A percentile compares a stretch with the other conserved stretches of the same genome.
Evolutionary conservation across 2,329 filamentous ascomycete genomes (phyloP).

Genomic region (Pseudocercospora ulei): DNA sequence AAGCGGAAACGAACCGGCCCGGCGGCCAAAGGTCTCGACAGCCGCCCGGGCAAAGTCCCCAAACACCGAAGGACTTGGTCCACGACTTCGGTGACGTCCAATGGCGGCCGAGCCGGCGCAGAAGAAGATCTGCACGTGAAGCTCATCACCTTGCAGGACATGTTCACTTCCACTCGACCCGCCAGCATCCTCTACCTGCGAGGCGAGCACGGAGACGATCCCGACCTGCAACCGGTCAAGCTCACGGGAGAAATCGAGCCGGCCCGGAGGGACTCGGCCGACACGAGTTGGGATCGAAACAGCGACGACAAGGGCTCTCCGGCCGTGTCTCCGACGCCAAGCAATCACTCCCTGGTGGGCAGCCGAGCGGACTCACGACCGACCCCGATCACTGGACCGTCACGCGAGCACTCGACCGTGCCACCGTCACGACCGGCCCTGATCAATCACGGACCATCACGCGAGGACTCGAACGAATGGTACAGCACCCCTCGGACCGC

Average conservation of each 20-base stretch:
- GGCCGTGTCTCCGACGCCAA: conserved; percentile 45
- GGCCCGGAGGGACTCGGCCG: conserved; percentile 42
- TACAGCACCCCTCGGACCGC: conserved; percentile 47
- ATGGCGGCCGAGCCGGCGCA: conserved; percentile 38
- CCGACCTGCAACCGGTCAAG: conserved; percentile 65
- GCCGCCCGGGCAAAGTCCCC: conserved; percentile 63
- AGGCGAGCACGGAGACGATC: conserved; percentile 68
- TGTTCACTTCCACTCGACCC: conserved; percentile 76
- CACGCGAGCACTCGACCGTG: conserved; percentile 43
- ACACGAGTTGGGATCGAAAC: conserved; percentile 43
- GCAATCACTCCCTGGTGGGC: conserved; percentile 38
- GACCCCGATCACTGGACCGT: conserved; percentile 38
- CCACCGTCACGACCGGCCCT: no score
- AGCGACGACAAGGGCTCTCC: conserved; percentile 49
- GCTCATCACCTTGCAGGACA: conserved; percentile 67
- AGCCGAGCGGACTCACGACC: conserved; percentile 38
- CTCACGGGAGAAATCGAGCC: conserved; percentile 58
- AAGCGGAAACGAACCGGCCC: conserved; percentile 53
- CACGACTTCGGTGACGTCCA: conserved; percentile 60
- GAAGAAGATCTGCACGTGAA: conserved; percentile 70
- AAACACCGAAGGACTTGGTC: conserved; percentile 96
- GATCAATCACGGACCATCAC: no score
- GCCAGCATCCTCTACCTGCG: conserved; percentile 68
- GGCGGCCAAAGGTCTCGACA: conserved; percentile 43
- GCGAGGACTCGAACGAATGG: conserved; percentile 42